Conservation (phyloP, 2,329 filamentous ascomycete species). For the Elsinoe arachidis region DNA sequence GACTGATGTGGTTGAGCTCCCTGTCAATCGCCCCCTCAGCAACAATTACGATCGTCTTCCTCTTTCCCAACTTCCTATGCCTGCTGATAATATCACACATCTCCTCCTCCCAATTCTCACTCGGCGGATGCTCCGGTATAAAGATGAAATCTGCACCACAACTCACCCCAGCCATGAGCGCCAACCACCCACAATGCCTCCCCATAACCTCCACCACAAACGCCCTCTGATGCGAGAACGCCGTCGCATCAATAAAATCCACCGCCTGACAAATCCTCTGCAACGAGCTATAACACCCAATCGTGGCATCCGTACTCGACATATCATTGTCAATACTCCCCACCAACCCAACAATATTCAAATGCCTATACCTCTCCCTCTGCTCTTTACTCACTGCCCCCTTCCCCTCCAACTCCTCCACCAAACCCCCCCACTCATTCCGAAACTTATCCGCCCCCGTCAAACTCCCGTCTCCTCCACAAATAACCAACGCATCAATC, state of each 20-base stretch:
- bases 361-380: slow-evolving; percentile 65
- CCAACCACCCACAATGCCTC: slow-evolving; percentile 93
- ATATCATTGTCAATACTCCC: slow-evolving; percentile 98
- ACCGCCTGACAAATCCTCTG: slow-evolving; percentile 90
- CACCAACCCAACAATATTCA: slow-evolving; percentile 94
- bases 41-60: slow-evolving; percentile 96
- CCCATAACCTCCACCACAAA: slow-evolving; percentile 99
- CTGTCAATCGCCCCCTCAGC: slow-evolving; percentile 88
- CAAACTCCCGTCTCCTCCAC: slow-evolving; percentile 90
- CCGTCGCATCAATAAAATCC: slow-evolving; percentile 93
- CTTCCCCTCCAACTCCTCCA: slow-evolving; percentile 72
- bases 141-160: slow-evolving; percentile 96
- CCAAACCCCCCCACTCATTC: slow-evolving; percentile 78
- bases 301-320: slow-evolving; percentile 88
- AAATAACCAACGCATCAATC: slow-evolving; percentile 93
- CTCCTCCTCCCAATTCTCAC: slow-evolving; percentile 77
- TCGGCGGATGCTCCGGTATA: slow-evolving; percentile 86
- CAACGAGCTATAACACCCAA: slow-evolving; percentile 91
- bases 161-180: slow-evolving; percentile 89
- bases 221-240: slow-evolving; percentile 84
- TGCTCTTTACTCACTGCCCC: slow-evolving; percentile 64
- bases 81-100: slow-evolving; percentile 71
- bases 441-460: slow-evolving; percentile 94
- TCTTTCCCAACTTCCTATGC: slow-evolving; percentile 83
- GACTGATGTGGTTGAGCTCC: slow-evolving; percentile 73